Evolutionary conservation across 768 basidiomycete species (phyloP), one percentile per base, ranked within the genome.

Genomic region (Pleurotus sapidus): DNA sequence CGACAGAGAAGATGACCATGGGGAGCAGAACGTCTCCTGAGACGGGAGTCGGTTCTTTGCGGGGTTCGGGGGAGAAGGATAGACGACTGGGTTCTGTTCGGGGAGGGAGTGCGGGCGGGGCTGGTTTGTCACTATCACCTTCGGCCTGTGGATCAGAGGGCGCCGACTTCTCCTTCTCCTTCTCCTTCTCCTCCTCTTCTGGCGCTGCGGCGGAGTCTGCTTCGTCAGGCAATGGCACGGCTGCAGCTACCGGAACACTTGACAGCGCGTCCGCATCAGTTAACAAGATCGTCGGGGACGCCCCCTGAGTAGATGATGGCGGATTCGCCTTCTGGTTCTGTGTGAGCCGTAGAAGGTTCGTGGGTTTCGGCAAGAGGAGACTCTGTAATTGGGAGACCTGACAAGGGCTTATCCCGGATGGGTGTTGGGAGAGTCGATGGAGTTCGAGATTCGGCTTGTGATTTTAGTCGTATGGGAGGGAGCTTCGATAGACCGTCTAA

Each of bases 21-120:
- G 96, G 96, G 14, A 99, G 81, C 39, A 99, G 87, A 42, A 97
- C 81, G 65, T 98, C 96, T 1, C 93, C 92, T 0, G 89, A 91
- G 3, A 90, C 84, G 4, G 82, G 83, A 1, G 83, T 86, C 0
- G 77, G 67, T 9, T 69, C 66, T 40, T 8, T 39, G 24, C 59
- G 59, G 7, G 63, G 48, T 34, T 65, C 38, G 46, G 65, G 49
- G n/a, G 63, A 49, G 49, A 61, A 42, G 62, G 61, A 46, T 64
- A 53, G 70, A 25, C 8, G 63, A 53, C 45, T 65, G 59, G 45
- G 45, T 37, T 47, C 61, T 42, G 24, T 40, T 4, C 53, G 39
- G 18, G 62, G 38, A 14, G 57, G 12, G 20, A 60, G 40, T 17
- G 48, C 23, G 18, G 63, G 55, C 2, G 63, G 30, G 9, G 48